phyloP scores from a whole-genome alignment of 805 yeast genomes.

The Kazachstania kunashirensis region DNA sequence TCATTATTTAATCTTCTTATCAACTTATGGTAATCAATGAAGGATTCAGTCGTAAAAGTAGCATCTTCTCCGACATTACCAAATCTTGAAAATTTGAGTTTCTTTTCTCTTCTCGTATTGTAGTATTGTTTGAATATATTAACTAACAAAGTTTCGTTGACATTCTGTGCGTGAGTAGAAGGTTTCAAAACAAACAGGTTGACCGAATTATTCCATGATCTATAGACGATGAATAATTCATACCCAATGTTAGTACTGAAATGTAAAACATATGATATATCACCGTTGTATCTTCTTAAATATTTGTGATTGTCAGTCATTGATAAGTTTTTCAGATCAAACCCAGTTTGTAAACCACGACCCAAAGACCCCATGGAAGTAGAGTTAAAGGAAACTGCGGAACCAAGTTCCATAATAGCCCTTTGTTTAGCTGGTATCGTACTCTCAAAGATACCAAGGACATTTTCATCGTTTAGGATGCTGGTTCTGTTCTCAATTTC shows the following conservation, averaged over 20 bases:
- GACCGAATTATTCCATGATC: constrained; percentile 48
- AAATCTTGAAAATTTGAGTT: constrained; percentile 35
- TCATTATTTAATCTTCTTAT: constrained; percentile 48
- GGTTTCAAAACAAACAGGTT: constrained; percentile 58
- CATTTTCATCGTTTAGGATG: constrained; percentile 48
- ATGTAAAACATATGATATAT: constrained; percentile 58
- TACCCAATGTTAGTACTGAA: constrained; percentile 57
- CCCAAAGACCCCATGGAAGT: constrained; percentile 75
- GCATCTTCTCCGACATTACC: constrained; percentile 45
- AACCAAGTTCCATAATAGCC: constrained; percentile 71
- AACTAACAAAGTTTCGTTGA: constrained; percentile 27
- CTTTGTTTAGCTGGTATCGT: constrained; percentile 59
- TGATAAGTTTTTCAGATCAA: constrained; percentile 49
- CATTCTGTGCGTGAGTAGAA: constrained; percentile 48
- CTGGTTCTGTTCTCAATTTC: constrained; percentile 53
- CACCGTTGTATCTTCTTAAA: constrained; percentile 45
- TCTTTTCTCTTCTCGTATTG: constrained; percentile 36
- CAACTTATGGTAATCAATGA: constrained; percentile 44
- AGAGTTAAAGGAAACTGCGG: constrained; percentile 59
- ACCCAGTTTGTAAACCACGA: constrained; percentile 76
- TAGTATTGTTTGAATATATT: constrained; percentile 48
- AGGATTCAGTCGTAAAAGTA: constrained; percentile 46
- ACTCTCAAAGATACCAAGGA: constrained; percentile 69
- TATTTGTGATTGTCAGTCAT: constrained; percentile 42
- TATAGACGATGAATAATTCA: constrained; percentile 60